Evolutionary conservation across 768 basidiomycete species (phyloP).

Genomic region (Artomyces pyxidatus): DNA sequence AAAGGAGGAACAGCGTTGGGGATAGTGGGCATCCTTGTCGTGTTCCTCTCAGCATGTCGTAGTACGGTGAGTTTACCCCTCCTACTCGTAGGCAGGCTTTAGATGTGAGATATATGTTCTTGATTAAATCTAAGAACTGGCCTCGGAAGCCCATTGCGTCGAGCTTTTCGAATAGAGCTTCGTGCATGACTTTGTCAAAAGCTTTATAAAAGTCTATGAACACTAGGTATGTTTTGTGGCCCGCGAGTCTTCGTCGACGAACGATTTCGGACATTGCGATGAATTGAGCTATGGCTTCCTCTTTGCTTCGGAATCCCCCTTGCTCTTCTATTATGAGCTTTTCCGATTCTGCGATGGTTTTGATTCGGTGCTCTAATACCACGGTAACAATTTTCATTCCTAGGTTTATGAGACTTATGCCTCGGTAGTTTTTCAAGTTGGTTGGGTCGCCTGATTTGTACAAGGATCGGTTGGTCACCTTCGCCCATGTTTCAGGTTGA

Average conservation of each 20-base stretch:
- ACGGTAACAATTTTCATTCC: conserved; percentile 7
- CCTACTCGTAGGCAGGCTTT: not conserved
- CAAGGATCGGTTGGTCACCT: conserved; percentile 6
- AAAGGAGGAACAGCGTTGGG: conserved; percentile 12
- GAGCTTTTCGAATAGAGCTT: conserved; percentile 5
- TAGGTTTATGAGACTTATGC: conserved; percentile 12
- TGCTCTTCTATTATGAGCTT: not conserved
- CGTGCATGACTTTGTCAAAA: conserved; percentile 11
- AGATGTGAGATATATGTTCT: not conserved
- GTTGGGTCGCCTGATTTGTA: conserved; percentile 12
- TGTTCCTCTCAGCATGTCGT: conserved; percentile 2
- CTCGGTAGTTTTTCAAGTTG: conserved; percentile 6
- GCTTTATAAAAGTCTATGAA: conserved; percentile 17
- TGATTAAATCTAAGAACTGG: not conserved
- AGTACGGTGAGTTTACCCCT: not conserved
- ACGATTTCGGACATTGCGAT: conserved; percentile 12
- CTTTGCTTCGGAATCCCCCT: conserved; percentile 7
- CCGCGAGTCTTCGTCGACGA: not conserved
- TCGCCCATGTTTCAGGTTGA: conserved; percentile 2
- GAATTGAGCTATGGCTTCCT: conserved; percentile 13
- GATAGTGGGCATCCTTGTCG: conserved; percentile 14
- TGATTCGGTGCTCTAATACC: conserved; percentile 5
- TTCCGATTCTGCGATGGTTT: not conserved
- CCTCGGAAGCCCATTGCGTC: conserved; percentile 6
- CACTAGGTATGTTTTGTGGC: not conserved